Base-by-base conservation (phyloP, 208 protist species). In the Trypanosoma avium region DNA sequence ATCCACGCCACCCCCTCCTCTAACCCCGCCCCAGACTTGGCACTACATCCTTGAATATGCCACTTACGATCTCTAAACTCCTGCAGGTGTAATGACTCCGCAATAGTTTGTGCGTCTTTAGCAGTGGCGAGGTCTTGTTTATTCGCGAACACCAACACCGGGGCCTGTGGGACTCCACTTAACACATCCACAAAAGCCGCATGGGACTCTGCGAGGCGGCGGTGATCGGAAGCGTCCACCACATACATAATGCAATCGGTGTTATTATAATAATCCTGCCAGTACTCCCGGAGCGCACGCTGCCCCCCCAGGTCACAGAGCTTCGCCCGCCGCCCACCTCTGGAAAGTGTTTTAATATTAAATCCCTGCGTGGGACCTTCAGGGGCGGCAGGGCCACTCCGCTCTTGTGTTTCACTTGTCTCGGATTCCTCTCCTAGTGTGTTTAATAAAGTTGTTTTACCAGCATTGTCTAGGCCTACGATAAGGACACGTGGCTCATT, bases 221-320 rank as follows among this genome's bases (percentile, higher is more conserved):
- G 86, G 50, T 77, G 52, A 64, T 99, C 98, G 9, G 88, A 91
- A 1, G 86, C 86, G 84, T 99, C 98, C 26, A 99, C 92, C 21
- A 99, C 97, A 73, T 97, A 99, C 69, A 99, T 97, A 69, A 99
- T 84, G 56, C 92, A 97, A 68, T 99, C 97, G 1, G 97, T 98
- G 76, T 97, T 93, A 4, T 86, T 86, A 81, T 98, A 99, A 78
- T 99, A 99, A 76, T 99, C 95, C 64, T 97, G 77, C 97, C 98
- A 99, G 91, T 97, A 99, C 6, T 98, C 95, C 21, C 99, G 90
- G 32, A 99, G 81, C 19, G 97, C 95, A 40, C 96, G 94, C 88
- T 99, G 99, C 19, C 99, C 99, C 19, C 99, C 99, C 22, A 99
- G 91, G 78, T 99, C 99, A 91, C 99, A 99, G 35, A 99, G 80